phyloP scores from a whole-genome alignment of 495 filamentous ascomycete species.

The Collariella sp. region DNA sequence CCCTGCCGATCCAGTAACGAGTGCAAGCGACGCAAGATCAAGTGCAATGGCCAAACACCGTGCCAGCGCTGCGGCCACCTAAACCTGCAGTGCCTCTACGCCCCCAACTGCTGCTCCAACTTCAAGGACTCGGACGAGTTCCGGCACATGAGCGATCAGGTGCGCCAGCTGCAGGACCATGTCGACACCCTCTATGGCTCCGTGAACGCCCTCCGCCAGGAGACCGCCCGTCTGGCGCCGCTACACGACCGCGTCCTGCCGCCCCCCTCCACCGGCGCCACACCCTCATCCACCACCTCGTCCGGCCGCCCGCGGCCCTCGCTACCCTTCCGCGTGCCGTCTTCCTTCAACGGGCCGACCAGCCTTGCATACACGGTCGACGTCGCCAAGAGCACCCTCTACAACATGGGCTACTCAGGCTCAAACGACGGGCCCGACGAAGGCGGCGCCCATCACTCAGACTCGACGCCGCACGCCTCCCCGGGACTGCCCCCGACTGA shows the following conservation, averaged over 20 bases:
- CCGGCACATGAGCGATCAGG: slow-evolving; percentile 64
- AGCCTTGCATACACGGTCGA: slow-evolving; percentile 80
- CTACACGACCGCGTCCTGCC: slow-evolving; percentile 31
- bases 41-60: slow-evolving; percentile 79
- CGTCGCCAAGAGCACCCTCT: slow-evolving; percentile 76
- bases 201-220: slow-evolving; percentile 54
- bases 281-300: slow-evolving; percentile 32
- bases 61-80: slow-evolving; percentile 81
- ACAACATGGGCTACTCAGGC: slow-evolving; percentile 76
- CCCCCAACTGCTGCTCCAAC: slow-evolving; percentile 75
- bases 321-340: slow-evolving; percentile 37
- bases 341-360: slow-evolving; percentile 75
- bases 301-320: slow-evolving; percentile 14
- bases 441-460: slow-evolving; percentile 36
- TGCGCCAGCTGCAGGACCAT: slow-evolving; percentile 70
- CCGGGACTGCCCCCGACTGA: slow-evolving; percentile 27
- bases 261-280: slow-evolving; percentile 22
- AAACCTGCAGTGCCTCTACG: slow-evolving; percentile 73
- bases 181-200: slow-evolving; percentile 66
- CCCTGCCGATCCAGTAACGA: slow-evolving; percentile 51
- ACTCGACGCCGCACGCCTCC: slow-evolving; percentile 45
- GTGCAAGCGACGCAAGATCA: slow-evolving; percentile 86
- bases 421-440: slow-evolving; percentile 47
- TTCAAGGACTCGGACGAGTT: slow-evolving; percentile 90
- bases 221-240: slow-evolving; percentile 33